Evolutionary conservation across 2,329 filamentous ascomycete species (phyloP).

Genomic region (Cladophialophora chaetospira): DNA sequence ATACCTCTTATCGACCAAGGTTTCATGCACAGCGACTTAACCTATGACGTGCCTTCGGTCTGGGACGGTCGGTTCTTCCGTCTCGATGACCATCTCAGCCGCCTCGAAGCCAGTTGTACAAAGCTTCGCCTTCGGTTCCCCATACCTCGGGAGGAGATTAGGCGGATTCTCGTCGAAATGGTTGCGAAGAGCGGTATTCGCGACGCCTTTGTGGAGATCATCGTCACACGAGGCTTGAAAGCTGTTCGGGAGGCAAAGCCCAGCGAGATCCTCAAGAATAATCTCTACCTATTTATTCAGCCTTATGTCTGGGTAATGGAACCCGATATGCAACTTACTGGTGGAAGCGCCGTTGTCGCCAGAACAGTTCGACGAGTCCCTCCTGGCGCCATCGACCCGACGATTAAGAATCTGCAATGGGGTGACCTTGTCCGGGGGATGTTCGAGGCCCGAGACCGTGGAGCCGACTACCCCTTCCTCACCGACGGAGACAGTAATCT

Average conservation of each 20-base stretch:
- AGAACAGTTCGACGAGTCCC: conserved; percentile 50
- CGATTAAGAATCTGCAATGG: conserved; percentile 57
- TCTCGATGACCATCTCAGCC: conserved; percentile 52
- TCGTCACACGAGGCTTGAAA: conserved; percentile 53
- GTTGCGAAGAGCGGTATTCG: conserved; percentile 49
- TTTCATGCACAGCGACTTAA: conserved; percentile 56
- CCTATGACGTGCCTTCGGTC: conserved; percentile 55
- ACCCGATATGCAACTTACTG: conserved; percentile 45
- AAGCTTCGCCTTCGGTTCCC: conserved; percentile 52
- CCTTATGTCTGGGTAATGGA: conserved; percentile 57
- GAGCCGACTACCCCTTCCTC: conserved; percentile 52
- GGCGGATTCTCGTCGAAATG: conserved; percentile 49
- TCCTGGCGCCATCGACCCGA: conserved; percentile 53
- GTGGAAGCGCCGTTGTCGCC: conserved; percentile 49
- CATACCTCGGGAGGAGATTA: conserved; percentile 44
- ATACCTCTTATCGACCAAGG: conserved; percentile 56
- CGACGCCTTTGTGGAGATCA: conserved; percentile 55
- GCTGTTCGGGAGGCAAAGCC: conserved; percentile 43
- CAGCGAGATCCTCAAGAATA: conserved; percentile 41
- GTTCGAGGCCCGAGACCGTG: conserved; percentile 52
- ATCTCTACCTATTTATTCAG: conserved; percentile 52
- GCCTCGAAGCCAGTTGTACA: conserved; percentile 47
- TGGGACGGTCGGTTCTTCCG: conserved; percentile 58
- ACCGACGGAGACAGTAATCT: conserved; percentile 54
- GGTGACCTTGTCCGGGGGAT: conserved; percentile 51